Conservation (phyloP, 345 rosid genomes). For the Carallia brachiata region DNA sequence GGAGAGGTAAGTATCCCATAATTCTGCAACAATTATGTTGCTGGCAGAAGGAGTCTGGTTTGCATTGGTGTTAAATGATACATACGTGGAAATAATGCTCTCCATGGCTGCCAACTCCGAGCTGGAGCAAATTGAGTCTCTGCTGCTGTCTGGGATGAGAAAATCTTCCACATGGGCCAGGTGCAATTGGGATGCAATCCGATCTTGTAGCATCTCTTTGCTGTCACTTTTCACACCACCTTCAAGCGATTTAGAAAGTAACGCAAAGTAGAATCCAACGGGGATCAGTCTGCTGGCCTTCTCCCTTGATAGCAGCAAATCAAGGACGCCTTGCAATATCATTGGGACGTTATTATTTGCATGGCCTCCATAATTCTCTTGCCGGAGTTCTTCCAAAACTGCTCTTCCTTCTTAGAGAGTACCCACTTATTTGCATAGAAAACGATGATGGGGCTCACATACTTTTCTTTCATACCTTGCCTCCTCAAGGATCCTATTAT, state of each 20-base stretch:
- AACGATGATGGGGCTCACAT: constrained; percentile 58
- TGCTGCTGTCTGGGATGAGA: constrained; percentile 39
- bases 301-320: constrained; percentile 52
- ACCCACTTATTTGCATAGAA: constrained; percentile 63
- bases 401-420: constrained; percentile 38
- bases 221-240: constrained; percentile 40
- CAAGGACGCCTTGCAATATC: constrained; percentile 52
- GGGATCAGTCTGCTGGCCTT: constrained; percentile 53
- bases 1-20: constrained; percentile 63
- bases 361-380: constrained; percentile 16
- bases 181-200: constrained; percentile 50
- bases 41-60: constrained; percentile 36
- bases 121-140: constrained; percentile 38
- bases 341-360: constrained; percentile 22
- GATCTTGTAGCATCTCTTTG: constrained; percentile 48
- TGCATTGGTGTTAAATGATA: constrained; percentile 32
- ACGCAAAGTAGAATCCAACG: constrained; percentile 65
- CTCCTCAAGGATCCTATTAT: constrained; percentile 68
- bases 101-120: constrained; percentile 55
- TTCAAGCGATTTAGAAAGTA: constrained; percentile 50
- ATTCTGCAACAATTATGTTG: constrained; percentile 47
- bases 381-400: constrained; percentile 40
- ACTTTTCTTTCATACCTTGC: constrained; percentile 85
- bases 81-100: constrained; percentile 47
- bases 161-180: constrained; percentile 52